A percentile compares a stretch with the other conserved stretches of the same genome.
These are phyloP conservation scores for Metschnikowia lochheadii DNA, from an alignment of 805 yeast genomes.

Conservation along the genomic window DNA sequence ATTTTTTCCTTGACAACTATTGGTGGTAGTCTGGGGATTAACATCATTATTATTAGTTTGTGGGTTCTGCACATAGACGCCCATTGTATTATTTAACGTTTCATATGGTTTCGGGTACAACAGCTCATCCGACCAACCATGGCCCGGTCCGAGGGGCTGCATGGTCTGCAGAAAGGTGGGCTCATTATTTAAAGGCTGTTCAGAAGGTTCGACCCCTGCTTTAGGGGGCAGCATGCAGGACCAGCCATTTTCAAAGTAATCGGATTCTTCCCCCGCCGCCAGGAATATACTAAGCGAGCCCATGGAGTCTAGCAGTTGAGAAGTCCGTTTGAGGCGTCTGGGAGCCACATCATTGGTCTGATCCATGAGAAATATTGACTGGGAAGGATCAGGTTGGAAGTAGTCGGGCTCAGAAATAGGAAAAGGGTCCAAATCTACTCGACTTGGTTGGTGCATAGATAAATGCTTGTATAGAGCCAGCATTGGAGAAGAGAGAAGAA, in stretches of 20 bases:
- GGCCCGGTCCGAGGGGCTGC: not conserved
- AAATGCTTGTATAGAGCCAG: not conserved
- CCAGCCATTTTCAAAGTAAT: not conserved
- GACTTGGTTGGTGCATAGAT: not conserved
- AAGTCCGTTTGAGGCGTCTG: not conserved
- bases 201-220: not conserved
- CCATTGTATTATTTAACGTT: not conserved
- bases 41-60: not conserved
- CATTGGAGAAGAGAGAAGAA: not conserved
- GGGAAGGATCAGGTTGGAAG: not conserved
- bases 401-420: not conserved
- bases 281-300: not conserved
- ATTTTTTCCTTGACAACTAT: no score
- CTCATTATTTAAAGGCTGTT: not conserved
- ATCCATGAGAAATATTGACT: not conserved
- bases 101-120: not conserved
- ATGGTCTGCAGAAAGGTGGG: not conserved
- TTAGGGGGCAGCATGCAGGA: not conserved
- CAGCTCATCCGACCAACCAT: not conserved
- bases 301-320: not conserved
- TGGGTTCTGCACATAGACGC: not conserved
- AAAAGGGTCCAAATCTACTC: not conserved
- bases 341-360: not conserved
- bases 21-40: not conserved
- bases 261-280: not conserved